Conservation (phyloP, 352 stramenopile species). For the Globisporangium middletonii region DNA sequence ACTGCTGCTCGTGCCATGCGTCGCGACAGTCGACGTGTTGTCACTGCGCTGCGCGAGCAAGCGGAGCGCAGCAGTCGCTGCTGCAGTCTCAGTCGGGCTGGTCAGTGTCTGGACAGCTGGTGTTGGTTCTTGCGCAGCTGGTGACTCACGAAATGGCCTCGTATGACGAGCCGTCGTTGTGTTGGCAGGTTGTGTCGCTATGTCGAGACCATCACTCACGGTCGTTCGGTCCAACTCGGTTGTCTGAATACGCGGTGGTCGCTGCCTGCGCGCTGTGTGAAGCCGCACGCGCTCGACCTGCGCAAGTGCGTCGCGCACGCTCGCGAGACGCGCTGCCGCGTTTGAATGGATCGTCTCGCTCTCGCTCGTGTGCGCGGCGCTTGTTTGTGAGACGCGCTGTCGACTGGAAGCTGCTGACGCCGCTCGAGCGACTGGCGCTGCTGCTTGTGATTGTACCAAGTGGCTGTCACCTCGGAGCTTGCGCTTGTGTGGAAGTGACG, state of each 20-base stretch:
- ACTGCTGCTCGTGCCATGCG: not conserved
- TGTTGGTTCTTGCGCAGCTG: not conserved
- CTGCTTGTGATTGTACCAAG: not conserved
- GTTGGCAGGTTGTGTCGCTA: not conserved
- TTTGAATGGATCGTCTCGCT: not conserved
- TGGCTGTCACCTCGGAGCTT: not conserved
- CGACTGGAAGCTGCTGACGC: no score
- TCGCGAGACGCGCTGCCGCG: no score
- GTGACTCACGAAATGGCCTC: no score
- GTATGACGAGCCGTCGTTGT: not conserved
- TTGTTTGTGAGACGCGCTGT: no score
- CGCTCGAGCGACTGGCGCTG: not conserved
- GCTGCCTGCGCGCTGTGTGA: not conserved
- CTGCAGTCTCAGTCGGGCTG: not conserved
- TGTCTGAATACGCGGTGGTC: not conserved
- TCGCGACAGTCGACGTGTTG: not conserved
- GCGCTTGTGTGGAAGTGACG: constrained; percentile 2
- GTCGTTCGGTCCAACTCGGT: not conserved
- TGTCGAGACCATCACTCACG: no score
- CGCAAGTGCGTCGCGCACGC: not conserved
- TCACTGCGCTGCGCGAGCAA: constrained; percentile 4
- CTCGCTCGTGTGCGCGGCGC: not conserved
- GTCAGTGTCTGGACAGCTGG: not conserved
- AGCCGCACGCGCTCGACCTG: not conserved
- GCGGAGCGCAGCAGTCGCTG: not conserved